These are phyloP conservation scores for Cordyceps tenuipes DNA, from an alignment of 2,329 filamentous ascomycete genomes.

Conservation along the genomic window DNA sequence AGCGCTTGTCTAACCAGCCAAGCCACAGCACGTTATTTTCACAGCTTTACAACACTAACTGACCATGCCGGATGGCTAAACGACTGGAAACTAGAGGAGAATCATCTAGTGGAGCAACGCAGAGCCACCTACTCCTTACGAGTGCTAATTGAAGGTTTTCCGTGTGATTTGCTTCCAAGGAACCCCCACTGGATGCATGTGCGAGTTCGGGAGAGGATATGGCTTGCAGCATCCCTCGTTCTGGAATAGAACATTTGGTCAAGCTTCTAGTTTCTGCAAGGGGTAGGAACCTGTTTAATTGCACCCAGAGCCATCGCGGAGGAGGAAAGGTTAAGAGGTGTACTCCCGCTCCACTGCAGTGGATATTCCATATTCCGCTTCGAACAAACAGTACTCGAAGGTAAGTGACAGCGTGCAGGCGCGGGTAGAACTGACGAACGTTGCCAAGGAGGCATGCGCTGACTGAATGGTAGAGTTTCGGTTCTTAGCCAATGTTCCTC, in stretches of 20 bases:
- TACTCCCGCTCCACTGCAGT: slow-evolving; percentile 1
- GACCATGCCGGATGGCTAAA: background rate
- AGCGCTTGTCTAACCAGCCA: background rate
- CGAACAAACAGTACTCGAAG: too few species aligned
- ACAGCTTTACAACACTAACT: background rate
- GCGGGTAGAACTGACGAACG: background rate
- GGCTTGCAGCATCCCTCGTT: background rate
- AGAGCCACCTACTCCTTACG: background rate
- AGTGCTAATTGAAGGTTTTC: background rate
- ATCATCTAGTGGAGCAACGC: background rate
- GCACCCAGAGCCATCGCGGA: background rate
- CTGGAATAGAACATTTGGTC: background rate
- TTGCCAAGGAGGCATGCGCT: background rate
- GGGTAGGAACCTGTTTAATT: slow-evolving; percentile 7
- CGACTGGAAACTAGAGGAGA: background rate
- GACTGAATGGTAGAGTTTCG: background rate
- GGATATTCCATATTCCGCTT: background rate
- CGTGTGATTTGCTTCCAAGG: background rate
- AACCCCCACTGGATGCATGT: background rate
- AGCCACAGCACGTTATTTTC: background rate
- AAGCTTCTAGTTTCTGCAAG: background rate
- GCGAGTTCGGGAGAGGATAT: background rate
- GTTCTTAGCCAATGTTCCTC: background rate
- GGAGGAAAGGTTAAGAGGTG: background rate
- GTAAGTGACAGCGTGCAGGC: background rate